Evolutionary conservation across 345 rosid genomes (phyloP), one percentile per base, ranked within the genome.

Genomic region (Citrus australasica): DNA sequence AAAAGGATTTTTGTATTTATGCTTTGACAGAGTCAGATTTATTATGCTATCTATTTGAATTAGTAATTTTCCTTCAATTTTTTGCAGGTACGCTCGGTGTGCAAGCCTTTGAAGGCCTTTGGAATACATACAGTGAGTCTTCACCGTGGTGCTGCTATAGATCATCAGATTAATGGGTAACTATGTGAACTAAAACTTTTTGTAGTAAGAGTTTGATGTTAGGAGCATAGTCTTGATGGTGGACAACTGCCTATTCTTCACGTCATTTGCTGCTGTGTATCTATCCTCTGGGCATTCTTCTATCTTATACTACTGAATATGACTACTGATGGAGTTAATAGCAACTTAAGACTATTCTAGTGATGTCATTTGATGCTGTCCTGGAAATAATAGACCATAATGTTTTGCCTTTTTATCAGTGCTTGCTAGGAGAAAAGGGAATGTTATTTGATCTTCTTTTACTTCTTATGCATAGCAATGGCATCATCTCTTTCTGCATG

Each of bases 81-180:
- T 82, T 67, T 48, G 76, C 83, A 94, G 98, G 97, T 95, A 16
- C 95, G 95, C 76, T 69, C 85, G 21, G 80, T 92, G 48, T 94
- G 95, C 87, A 96, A 92, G 82, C 93, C 94, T 60, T 78, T 96
- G 84, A 96, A 96, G 91, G 82, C 87, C 82, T 87, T 73, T 77
- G 99, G 98, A 81, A 79, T 92, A 76, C 97, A 96, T 84, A 83
- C 97, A 32, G 97, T 96, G 79, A 91, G 98, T 82, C 82, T 96
- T 83, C 97, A 96, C 83, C 77, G 84, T 2, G 92, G 97, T 71
- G 91, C 94, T 42, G 78, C 92, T 22, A 17, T 92, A 77, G 93
- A 89, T 83, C 98, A 88, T 80, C 98, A 96, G 83, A 94, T 92
- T 69, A 80, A 74, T 1, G 99, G 99, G 98, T 94, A 93, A 75